These are phyloP conservation scores for Groenewaldozyma salmanticensis DNA, from an alignment of 805 yeast species.

Conservation along the genomic window DNA sequence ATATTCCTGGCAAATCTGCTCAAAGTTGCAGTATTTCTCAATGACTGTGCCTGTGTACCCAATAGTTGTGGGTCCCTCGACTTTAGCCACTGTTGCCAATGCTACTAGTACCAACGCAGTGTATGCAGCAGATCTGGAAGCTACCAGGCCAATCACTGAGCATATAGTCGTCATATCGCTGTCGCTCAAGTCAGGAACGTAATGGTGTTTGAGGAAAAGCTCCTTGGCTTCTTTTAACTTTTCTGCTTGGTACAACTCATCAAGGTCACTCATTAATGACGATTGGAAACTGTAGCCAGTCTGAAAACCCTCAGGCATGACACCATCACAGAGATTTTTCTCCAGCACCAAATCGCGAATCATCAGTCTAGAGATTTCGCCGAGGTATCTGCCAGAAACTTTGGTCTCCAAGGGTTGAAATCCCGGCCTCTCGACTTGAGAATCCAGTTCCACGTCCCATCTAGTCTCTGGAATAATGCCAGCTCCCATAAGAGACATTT, in stretches of 20 bases:
- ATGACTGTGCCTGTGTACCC: conserved; percentile 27
- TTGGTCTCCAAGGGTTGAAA: conserved; percentile 83
- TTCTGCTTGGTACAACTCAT: conserved; percentile 13
- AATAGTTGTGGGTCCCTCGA: conserved; percentile 15
- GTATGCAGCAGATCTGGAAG: conserved; percentile 26
- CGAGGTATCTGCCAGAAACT: conserved; percentile 81
- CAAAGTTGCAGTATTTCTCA: conserved; percentile 24
- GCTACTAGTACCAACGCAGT: conserved; percentile 24
- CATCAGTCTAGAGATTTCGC: conserved; percentile 69
- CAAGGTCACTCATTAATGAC: conserved; percentile 20
- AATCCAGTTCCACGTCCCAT: conserved; percentile 64
- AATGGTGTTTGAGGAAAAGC: conserved; percentile 12
- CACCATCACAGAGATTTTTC: conserved; percentile 23
- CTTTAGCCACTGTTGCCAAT: conserved; percentile 15
- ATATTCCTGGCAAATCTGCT: conserved; percentile 21
- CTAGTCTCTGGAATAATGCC: conserved; percentile 66
- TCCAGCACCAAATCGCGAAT: conserved; percentile 56
- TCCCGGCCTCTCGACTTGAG: conserved; percentile 55
- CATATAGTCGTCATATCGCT: conserved; percentile 18
- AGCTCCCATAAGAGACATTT: conserved; percentile 88
- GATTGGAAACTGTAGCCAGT: conserved; percentile 19
- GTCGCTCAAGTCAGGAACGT: neutral
- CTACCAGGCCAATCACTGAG: conserved; percentile 21
- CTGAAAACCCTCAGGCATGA: conserved; percentile 18
- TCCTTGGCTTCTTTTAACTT: conserved; percentile 17